phyloP scores from a whole-genome alignment of 2,329 filamentous ascomycete species.

The Hymenoscyphus repandus region DNA sequence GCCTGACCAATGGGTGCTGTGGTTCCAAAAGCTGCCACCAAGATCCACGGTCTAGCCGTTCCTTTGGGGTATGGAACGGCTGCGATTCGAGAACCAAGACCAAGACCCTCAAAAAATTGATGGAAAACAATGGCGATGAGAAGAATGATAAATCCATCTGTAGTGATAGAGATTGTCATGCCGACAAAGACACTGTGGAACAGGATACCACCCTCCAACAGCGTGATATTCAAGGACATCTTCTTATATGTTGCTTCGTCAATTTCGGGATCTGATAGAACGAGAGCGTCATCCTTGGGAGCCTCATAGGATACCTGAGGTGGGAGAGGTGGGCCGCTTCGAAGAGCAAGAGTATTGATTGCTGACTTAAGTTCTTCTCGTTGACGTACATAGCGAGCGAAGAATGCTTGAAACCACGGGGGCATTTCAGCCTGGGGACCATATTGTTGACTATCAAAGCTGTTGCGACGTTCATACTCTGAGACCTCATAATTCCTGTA shows the following conservation, averaged over 20 bases:
- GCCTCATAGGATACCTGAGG: background rate
- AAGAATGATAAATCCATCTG: constrained; percentile 58
- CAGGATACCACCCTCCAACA: constrained; percentile 72
- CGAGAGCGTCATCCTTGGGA: background rate
- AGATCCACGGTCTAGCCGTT: constrained; percentile 13
- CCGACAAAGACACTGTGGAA: constrained; percentile 76
- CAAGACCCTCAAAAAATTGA: constrained; percentile 53
- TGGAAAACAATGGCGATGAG: constrained; percentile 68
- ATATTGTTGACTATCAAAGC: background rate
- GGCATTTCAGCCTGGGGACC: constrained; percentile 46
- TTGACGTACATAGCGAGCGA: constrained; percentile 57
- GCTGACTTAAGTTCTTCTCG: constrained; percentile 53
- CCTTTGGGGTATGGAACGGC: constrained; percentile 14
- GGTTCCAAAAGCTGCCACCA: constrained; percentile 14
- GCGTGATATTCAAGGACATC: constrained; percentile 65
- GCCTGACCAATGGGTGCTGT: constrained; percentile 77
- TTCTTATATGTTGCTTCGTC: constrained; percentile 48
- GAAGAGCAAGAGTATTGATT: constrained; percentile 36
- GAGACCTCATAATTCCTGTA: background rate
- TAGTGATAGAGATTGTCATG: constrained; percentile 66
- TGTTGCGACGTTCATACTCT: background rate
- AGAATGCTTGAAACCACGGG: constrained; percentile 57
- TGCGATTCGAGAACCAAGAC: constrained; percentile 65
- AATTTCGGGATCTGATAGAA: constrained; percentile 16
- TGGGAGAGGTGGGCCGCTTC: constrained; percentile 17